phyloP scores from a whole-genome alignment of 2,329 filamentous ascomycete genomes.

The Trichoderma lentiforme region DNA sequence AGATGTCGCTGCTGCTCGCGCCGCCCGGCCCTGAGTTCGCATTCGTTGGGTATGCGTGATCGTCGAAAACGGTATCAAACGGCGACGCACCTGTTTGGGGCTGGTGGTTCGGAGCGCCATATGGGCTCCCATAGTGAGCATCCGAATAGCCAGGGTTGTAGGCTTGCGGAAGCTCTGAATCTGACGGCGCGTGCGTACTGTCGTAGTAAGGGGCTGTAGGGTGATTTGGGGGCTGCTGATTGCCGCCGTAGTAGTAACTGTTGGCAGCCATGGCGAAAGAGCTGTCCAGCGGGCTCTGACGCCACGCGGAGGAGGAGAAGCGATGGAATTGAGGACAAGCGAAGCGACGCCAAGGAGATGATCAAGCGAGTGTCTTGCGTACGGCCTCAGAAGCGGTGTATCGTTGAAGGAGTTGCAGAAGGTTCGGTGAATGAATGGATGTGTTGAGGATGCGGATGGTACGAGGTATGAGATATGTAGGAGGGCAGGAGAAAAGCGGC shows the following conservation, averaged over 20 bases:
- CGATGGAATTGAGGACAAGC: neutral
- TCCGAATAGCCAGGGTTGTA: slow-evolving; percentile 30
- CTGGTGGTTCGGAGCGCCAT: slow-evolving; percentile 33
- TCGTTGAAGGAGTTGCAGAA: neutral
- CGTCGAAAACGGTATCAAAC: slow-evolving; percentile 66
- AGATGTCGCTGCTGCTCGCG: slow-evolving; percentile 40
- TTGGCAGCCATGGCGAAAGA: slow-evolving; percentile 56
- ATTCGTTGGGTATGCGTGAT: slow-evolving; percentile 60
- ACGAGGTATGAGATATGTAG: neutral
- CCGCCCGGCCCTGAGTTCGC: slow-evolving; percentile 35
- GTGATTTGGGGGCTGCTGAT: slow-evolving; percentile 32
- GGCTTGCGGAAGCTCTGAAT: slow-evolving; percentile 37
- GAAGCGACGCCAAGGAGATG: neutral
- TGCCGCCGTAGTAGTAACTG: slow-evolving; percentile 59
- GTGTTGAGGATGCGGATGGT: neutral
- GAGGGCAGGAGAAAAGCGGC: slow-evolving; percentile 5
- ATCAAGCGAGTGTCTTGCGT: neutral
- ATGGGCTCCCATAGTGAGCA: slow-evolving; percentile 20
- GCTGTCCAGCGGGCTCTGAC: slow-evolving; percentile 4
- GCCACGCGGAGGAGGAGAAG: neutral
- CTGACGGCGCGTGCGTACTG: slow-evolving; percentile 36
- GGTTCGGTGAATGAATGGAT: neutral
- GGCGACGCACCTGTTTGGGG: slow-evolving; percentile 46
- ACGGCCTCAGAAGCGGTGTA: neutral
- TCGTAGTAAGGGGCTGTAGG: slow-evolving; percentile 42